Conservation (phyloP, 345 rosid genomes). For the Garcia nutans region DNA sequence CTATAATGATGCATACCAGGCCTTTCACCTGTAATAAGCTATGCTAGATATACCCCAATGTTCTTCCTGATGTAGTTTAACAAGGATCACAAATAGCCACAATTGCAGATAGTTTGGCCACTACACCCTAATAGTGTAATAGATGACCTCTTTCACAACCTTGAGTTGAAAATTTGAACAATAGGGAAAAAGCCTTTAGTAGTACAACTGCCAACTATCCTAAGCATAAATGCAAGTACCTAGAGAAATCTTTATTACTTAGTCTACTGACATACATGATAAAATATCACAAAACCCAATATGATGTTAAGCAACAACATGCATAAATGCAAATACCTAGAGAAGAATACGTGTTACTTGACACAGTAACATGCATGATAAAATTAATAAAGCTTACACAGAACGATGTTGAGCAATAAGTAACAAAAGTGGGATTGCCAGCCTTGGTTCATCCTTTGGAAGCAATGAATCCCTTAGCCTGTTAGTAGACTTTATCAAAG, state of each 20-base stretch:
- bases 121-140: background rate
- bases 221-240: background rate
- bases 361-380: conserved; percentile 1
- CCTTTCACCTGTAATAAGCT: no score
- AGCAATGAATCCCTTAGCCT: conserved; percentile 90
- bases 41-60: background rate
- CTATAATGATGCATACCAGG: no score
- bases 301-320: background rate
- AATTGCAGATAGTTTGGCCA: background rate
- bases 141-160: background rate
- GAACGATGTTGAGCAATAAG: conserved; percentile 97
- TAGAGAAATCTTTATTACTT: background rate
- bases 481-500: conserved; percentile 85
- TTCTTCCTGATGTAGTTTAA: background rate
- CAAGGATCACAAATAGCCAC: background rate
- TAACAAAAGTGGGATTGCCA: conserved; percentile 85
- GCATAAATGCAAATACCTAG: background rate
- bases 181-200: background rate
- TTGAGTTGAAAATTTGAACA: background rate
- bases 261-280: conserved; percentile 1
- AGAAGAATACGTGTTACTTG: background rate
- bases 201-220: background rate
- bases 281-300: background rate
- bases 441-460: conserved; percentile 89
- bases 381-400: conserved; percentile 53